Percentiles rank a stretch among this genome's conserved stretches.
These are phyloP conservation scores for Leccinum arenicola DNA, from an alignment of 768 basidiomycete species.

Conservation along the genomic window DNA sequence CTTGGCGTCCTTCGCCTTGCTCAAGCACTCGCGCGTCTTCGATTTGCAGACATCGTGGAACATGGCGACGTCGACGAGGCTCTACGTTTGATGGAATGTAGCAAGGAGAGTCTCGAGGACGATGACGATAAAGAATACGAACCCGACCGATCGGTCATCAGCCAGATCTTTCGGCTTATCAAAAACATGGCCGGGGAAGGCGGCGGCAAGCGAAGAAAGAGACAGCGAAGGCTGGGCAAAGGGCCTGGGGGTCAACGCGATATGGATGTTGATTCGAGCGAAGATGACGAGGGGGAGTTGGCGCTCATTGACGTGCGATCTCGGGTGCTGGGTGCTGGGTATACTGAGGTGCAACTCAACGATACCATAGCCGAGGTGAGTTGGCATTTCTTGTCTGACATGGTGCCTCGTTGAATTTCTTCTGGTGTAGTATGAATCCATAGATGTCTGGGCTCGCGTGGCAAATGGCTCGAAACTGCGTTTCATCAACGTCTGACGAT, in stretches of 20 bases:
- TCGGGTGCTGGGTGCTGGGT: slow-evolving; percentile 81
- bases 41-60: slow-evolving; percentile 78
- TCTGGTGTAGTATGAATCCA: slow-evolving; percentile 72
- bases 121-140: slow-evolving; percentile 70
- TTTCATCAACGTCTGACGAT: slow-evolving; percentile 44
- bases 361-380: slow-evolving; percentile 79
- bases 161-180: slow-evolving; percentile 88
- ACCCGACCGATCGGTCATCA: slow-evolving; percentile 73
- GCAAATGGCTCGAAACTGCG: slow-evolving; percentile 81
- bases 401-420: slow-evolving; percentile 8
- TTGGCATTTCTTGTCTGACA: slow-evolving; percentile 6
- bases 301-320: slow-evolving; percentile 86
- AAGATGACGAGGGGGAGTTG: slow-evolving; percentile 66
- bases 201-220: slow-evolving; percentile 39
- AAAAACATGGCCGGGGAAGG: slow-evolving; percentile 70
- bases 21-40: slow-evolving; percentile 90
- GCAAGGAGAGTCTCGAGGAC: slow-evolving; percentile 87
- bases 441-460: slow-evolving; percentile 79
- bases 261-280: slow-evolving; percentile 66
- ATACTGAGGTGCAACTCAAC: slow-evolving; percentile 88
- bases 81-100: slow-evolving; percentile 93
- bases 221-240: slow-evolving; percentile 56
- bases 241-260: slow-evolving; percentile 71
- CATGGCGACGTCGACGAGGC: slow-evolving; percentile 95
- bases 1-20: slow-evolving; percentile 92